These are phyloP conservation scores for Entrophospora sp. DNA, from an alignment of 192 early-diverging fungal genomes.

Conservation along the genomic window DNA sequence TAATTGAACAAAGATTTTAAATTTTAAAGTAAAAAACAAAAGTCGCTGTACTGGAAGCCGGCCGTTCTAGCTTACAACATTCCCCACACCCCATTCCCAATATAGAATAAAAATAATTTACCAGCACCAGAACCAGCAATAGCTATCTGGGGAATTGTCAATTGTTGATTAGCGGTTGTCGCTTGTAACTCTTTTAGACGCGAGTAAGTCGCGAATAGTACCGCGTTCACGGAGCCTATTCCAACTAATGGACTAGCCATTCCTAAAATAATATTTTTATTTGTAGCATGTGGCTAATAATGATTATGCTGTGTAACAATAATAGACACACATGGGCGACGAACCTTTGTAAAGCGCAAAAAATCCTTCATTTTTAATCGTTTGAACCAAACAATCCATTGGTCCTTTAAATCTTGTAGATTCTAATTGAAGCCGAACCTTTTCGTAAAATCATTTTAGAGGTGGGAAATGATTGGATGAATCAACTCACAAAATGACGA, in stretches of 20 bases:
- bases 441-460: conserved; percentile 15
- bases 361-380: conserved; percentile 70
- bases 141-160: conserved; percentile 63
- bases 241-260: conserved; percentile 78
- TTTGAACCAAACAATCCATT: conserved; percentile 75
- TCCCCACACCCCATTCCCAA: no score
- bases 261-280: conserved; percentile 24
- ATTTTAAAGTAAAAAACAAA: no score
- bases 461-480: no score
- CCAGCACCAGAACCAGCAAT: conserved; percentile 85
- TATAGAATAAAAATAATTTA: conserved; percentile 19
- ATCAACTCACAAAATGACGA: no score
- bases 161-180: conserved; percentile 33
- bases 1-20: no score
- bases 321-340: no score
- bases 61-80: neutral
- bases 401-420: conserved; percentile 54
- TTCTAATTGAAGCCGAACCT: conserved; percentile 66
- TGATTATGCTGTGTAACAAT: no score
- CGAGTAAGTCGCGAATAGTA: conserved; percentile 78
- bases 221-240: conserved; percentile 76
- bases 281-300: no score
- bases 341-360: conserved; percentile 74
- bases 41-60: no score
- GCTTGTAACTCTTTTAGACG: conserved; percentile 48